A percentile compares a stretch with the other conserved stretches of the same genome.
phyloP scores from a whole-genome alignment of 305 asterid species.

The Solanum hybrid region DNA sequence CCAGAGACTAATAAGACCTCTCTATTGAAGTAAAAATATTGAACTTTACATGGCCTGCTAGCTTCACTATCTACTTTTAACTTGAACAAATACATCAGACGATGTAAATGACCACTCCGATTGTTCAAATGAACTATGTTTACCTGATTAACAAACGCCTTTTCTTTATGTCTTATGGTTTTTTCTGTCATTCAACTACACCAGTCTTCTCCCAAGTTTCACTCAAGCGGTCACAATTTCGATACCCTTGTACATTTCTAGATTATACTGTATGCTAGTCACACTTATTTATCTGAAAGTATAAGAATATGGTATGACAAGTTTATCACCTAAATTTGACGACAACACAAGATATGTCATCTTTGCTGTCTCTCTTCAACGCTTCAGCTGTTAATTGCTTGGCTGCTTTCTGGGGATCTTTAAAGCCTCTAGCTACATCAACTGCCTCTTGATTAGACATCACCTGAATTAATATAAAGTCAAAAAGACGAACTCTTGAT shows the following conservation, averaged over 20 bases:
- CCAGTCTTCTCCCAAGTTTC: background rate
- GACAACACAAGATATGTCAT: constrained; percentile 31
- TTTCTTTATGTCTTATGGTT: background rate
- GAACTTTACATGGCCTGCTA: background rate
- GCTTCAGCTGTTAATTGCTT: constrained; percentile 22
- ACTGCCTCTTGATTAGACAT: constrained; percentile 27
- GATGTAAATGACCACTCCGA: background rate
- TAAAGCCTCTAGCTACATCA: background rate
- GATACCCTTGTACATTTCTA: background rate
- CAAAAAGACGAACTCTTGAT: background rate
- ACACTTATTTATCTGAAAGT: background rate
- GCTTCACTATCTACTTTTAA: background rate
- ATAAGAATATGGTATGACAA: background rate
- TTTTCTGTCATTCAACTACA: background rate
- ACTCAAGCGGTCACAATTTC: background rate
- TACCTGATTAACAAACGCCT: background rate
- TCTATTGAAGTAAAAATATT: background rate
- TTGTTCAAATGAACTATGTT: background rate
- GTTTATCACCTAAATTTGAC: constrained; percentile 17
- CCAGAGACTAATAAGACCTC: background rate
- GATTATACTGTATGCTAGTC: background rate
- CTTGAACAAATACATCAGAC: background rate
- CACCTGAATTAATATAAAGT: constrained; percentile 14
- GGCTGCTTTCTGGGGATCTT: constrained; percentile 32
- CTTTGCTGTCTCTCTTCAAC: constrained; percentile 30